phyloP scores from a whole-genome alignment of 345 rosid genomes.

The Ceriops decandra region DNA sequence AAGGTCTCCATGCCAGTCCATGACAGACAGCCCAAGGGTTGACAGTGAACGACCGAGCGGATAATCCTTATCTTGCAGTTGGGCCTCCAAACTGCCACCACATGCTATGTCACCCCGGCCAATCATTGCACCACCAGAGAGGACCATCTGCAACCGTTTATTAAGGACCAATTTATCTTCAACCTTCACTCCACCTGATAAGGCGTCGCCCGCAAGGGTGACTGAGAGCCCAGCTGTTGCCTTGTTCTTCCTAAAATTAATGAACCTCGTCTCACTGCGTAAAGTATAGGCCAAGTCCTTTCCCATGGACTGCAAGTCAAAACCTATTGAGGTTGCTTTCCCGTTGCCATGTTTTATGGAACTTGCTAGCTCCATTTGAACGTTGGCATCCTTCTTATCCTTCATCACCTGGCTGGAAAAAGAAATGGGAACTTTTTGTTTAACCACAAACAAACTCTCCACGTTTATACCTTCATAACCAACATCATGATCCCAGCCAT shows the following conservation, averaged over 20 bases:
- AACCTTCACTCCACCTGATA: constrained; percentile 75
- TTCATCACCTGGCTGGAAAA: constrained; percentile 82
- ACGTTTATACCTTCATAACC: constrained; percentile 94
- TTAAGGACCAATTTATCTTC: constrained; percentile 72
- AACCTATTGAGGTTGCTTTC: constrained; percentile 74
- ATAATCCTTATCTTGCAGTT: constrained; percentile 73
- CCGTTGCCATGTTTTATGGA: constrained; percentile 81
- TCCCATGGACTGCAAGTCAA: constrained; percentile 91
- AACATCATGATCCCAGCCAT: constrained; percentile 98
- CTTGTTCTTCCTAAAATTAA: constrained; percentile 68
- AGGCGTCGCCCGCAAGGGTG: constrained; percentile 70
- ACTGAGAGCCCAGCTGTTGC: constrained; percentile 84
- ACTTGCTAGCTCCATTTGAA: constrained; percentile 83
- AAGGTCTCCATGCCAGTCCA: constrained; percentile 99
- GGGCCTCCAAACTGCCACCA: constrained; percentile 93
- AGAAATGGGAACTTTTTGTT: constrained; percentile 68
- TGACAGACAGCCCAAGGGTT: constrained; percentile 79
- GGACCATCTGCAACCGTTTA: constrained; percentile 62
- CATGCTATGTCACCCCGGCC: constrained; percentile 80
- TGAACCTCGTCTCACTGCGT: constrained; percentile 68
- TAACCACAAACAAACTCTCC: constrained; percentile 73
- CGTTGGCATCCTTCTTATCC: constrained; percentile 88
- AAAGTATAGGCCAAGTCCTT: constrained; percentile 85
- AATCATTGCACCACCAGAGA: constrained; percentile 86
- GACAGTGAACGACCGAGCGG: constrained; percentile 70